These are phyloP conservation scores for Acacia melanoxylon DNA, from an alignment of 306 rosid genomes.

Conservation along the genomic window DNA sequence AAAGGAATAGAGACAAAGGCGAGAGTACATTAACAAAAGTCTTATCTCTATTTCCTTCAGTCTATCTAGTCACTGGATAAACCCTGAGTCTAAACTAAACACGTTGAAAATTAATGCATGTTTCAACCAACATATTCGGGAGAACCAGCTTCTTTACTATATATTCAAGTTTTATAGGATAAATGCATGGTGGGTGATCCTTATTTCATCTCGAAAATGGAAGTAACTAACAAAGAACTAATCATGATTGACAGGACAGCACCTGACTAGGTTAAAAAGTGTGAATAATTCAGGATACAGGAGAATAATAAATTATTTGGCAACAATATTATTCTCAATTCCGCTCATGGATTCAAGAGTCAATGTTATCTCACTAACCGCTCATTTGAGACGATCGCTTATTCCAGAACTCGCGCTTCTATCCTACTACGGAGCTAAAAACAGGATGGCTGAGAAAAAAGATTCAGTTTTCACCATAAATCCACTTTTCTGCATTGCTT, in stretches of 20 bases:
- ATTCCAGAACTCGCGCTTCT: slow-evolving; percentile 27
- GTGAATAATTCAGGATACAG: not conserved
- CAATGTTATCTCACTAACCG: slow-evolving; percentile 14
- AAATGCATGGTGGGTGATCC: not conserved
- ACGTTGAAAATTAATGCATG: not conserved
- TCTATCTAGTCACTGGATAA: not conserved
- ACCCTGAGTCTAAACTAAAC: not conserved
- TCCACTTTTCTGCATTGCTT: slow-evolving; percentile 88
- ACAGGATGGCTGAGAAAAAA: not conserved
- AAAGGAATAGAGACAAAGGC: not conserved
- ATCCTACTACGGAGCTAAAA: not conserved
- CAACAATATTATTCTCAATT: slow-evolving; percentile 14
- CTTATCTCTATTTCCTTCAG: not conserved
- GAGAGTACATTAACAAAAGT: not conserved
- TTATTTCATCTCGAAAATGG: not conserved
- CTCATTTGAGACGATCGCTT: slow-evolving; percentile 20
- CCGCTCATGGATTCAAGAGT: slow-evolving; percentile 35
- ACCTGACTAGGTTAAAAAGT: not conserved
- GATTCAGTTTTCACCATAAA: slow-evolving; percentile 70
- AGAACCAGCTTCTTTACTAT: not conserved
- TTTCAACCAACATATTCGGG: not conserved
- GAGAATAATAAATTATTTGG: slow-evolving; percentile 7
- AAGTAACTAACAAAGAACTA: not conserved
- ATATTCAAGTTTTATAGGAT: not conserved
- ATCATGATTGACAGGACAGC: not conserved